phyloP scores from a whole-genome alignment of 345 rosid genomes.

The Microcos paniculata region DNA sequence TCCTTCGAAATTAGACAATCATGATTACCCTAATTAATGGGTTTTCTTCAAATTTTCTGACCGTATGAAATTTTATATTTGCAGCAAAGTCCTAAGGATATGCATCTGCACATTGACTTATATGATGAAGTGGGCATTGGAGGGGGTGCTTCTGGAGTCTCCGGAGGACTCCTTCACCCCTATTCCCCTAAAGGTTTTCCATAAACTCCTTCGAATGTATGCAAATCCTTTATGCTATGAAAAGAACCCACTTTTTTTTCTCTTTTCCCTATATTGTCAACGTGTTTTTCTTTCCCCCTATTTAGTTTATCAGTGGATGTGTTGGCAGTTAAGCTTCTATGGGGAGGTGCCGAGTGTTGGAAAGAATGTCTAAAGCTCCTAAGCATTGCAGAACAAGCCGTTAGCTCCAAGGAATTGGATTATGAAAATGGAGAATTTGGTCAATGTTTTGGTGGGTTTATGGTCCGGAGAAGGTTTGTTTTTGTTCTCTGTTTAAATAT shows the following conservation, averaged over 20 bases:
- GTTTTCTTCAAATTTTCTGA: neutral
- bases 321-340: conserved; percentile 69
- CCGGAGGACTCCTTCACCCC: conserved; percentile 95
- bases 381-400: conserved; percentile 58
- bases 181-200: conserved; percentile 83
- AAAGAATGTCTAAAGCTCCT: conserved; percentile 69
- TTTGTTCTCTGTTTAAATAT: conserved; percentile 21
- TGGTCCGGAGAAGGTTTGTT: conserved; percentile 76
- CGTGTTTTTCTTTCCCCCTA: neutral
- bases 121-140: conserved; percentile 90
- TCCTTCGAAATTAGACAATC: neutral
- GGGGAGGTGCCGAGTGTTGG: conserved; percentile 93
- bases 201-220: neutral
- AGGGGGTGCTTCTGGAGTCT: conserved; percentile 91
- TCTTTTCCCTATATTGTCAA: neutral
- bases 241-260: neutral
- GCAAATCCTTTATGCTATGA: conserved; percentile 1
- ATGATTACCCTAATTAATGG: neutral
- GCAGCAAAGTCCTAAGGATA: conserved; percentile 59
- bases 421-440: conserved; percentile 25
- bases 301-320: neutral
- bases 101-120: conserved; percentile 56
- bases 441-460: conserved; percentile 29
- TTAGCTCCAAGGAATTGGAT: conserved; percentile 29
- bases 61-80: neutral